Base-by-base conservation (phyloP, 257 asterid species). In the Craterostigma plantagineum region DNA sequence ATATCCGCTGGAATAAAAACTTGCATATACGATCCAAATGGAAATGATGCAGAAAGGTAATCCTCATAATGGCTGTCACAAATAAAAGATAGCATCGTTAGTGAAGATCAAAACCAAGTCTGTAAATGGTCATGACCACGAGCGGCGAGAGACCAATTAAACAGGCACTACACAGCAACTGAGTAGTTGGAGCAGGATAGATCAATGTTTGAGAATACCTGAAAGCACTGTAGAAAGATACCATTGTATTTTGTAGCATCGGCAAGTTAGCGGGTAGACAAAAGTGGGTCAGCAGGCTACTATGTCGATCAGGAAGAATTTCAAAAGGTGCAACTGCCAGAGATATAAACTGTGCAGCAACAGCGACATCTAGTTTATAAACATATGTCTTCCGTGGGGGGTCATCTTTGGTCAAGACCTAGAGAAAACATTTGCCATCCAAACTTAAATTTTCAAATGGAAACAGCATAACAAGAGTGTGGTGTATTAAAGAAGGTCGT, bases 21-120 rank as follows among this genome's bases (percentile, higher is more conserved):
- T 75, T 90, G 99, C 41, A 66, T 56, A 68, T 90, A 90, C 23
- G 94, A 79, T 53, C 95, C 95, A 70, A 90, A 90, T 45, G 99
- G 99, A 80, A 79, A 83, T 51, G 77, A 46, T 23, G 91, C 77
- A 54, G 91, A 71, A 38, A 90, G 92, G 59, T 83, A 80, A 52
- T 80, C 93, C 69, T 79, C 99, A 49, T 90, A 90, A 48, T 72
- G 70, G 64, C 99, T 90, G 83, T 67, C 59, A 63, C 53, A 52
- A 42, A 51, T 43, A 43, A 48, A 50, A 55, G 6, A n/a, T n/a
- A 23, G 30, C 30, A 23, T 23, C 30, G 30, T 23, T 23, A 6
- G 6, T 2, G 30, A 2, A 2, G 30, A 23, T 23, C 2, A 23
- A 23, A 23, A 23, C 30, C 30, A 23, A 23, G 30, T 23, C 2